phyloP scores from a whole-genome alignment of 192 early-diverging fungal species.

The Kappamyces sp. region DNA sequence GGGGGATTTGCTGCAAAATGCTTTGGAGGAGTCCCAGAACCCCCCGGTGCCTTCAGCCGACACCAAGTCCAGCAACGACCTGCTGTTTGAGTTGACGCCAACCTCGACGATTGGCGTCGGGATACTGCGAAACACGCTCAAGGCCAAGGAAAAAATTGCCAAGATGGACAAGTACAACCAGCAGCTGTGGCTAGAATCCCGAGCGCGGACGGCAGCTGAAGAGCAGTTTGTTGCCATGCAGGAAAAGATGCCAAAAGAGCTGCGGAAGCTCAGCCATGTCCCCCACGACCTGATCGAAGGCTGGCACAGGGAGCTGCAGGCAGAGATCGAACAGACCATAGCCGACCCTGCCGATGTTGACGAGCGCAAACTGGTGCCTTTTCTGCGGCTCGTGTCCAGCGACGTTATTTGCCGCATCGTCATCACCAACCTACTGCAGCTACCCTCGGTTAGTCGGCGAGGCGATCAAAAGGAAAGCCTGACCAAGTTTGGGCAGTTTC shows the following conservation, averaged over 20 bases:
- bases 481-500: conserved; percentile 15
- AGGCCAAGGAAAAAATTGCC: conserved; percentile 25
- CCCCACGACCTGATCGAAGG: conserved; percentile 41
- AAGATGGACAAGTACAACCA: conserved; percentile 60
- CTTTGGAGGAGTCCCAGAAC: conserved; percentile 23
- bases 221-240: conserved; percentile 54
- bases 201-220: conserved; percentile 68
- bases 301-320: conserved; percentile 72
- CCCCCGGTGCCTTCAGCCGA: background rate
- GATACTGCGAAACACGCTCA: conserved; percentile 67
- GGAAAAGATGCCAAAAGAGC: conserved; percentile 40
- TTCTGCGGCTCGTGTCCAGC: conserved; percentile 57
- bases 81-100: conserved; percentile 23
- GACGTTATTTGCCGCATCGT: conserved; percentile 77
- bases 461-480: conserved; percentile 26
- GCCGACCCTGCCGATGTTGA: conserved; percentile 43
- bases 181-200: conserved; percentile 77
- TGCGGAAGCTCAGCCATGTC: conserved; percentile 50
- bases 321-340: conserved; percentile 33
- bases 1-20: conserved; percentile 25
- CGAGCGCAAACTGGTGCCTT: conserved; percentile 46
- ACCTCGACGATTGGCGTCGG: conserved; percentile 66
- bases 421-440: conserved; percentile 72
- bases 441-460: conserved; percentile 17
- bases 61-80: conserved; percentile 20